These are phyloP conservation scores for Globisporangium radiosum DNA, from an alignment of 352 stramenopile species.

Conservation along the genomic window DNA sequence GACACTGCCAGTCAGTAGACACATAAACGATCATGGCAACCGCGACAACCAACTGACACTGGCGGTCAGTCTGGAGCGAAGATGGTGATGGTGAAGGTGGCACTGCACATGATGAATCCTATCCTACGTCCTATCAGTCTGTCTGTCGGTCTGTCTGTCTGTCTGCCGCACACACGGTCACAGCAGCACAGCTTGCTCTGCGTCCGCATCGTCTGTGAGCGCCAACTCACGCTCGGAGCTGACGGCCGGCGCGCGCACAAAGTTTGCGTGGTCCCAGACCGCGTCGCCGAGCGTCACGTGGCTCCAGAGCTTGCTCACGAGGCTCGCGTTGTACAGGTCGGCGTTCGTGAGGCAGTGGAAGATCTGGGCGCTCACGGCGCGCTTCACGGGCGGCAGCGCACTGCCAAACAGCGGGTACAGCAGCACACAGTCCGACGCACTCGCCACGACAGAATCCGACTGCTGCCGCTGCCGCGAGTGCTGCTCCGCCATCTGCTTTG, in stretches of 20 bases:
- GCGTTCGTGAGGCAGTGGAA: constrained; percentile 69
- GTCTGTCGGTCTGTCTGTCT: too few relatives aligned
- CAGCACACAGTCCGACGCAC: constrained; percentile 24
- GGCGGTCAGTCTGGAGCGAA: too few relatives aligned
- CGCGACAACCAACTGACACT: too few relatives aligned
- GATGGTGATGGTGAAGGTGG: too few relatives aligned
- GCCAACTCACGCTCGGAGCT: too few relatives aligned
- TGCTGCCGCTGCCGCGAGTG: neutral
- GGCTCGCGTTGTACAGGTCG: constrained; percentile 77
- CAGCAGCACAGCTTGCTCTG: too few relatives aligned
- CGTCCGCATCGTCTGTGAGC: too few relatives aligned
- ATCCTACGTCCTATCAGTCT: too few relatives aligned
- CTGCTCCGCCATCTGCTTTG: neutral
- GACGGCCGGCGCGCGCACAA: constrained; percentile 16
- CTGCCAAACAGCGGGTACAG: constrained; percentile 73
- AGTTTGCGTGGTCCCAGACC: constrained; percentile 80
- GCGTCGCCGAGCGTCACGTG: constrained; percentile 61
- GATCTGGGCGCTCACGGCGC: constrained; percentile 48
- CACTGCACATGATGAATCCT: too few relatives aligned
- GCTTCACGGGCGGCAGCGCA: constrained; percentile 51
- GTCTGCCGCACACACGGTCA: too few relatives aligned
- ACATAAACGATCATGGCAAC: too few relatives aligned
- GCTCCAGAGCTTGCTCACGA: constrained; percentile 83
- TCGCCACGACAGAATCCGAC: neutral
- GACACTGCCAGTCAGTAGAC: too few relatives aligned